phyloP scores from a whole-genome alignment of 345 rosid species.

The Psidium guajava region DNA sequence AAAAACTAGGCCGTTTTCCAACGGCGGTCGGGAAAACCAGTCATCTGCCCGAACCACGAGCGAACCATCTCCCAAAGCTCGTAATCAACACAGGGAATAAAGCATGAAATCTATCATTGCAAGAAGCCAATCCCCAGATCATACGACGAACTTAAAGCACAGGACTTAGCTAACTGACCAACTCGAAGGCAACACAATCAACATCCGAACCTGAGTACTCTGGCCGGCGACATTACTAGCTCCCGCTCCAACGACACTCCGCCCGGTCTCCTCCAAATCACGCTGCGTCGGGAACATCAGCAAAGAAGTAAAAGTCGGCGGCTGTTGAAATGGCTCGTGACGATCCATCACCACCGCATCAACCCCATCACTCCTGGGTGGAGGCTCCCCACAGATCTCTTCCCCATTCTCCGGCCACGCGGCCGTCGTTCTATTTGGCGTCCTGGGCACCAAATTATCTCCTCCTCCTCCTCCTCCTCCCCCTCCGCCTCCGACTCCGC shows the following conservation, averaged over 20 bases:
- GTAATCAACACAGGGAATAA: background rate
- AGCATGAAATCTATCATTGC: background rate
- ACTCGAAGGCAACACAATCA: background rate
- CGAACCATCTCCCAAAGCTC: background rate
- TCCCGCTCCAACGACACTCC: background rate
- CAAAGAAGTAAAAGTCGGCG: background rate
- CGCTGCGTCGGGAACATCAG: background rate
- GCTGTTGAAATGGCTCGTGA: background rate
- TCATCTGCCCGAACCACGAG: background rate
- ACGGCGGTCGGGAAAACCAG: background rate
- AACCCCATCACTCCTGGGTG: background rate
- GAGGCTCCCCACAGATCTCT: too few species aligned
- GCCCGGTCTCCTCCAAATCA: background rate
- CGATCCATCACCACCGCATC: background rate
- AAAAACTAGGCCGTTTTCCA: background rate
- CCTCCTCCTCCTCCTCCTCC: background rate
- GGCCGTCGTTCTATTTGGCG: background rate
- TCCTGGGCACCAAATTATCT: background rate
- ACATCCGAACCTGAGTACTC: background rate
- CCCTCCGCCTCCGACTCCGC: background rate
- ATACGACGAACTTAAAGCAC: background rate
- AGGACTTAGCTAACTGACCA: background rate
- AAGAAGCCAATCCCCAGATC: background rate
- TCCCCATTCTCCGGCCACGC: background rate
- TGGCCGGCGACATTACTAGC: background rate